Conservation (phyloP, 2,329 filamentous ascomycete genomes). For the Harringtonia lauricola region DNA sequence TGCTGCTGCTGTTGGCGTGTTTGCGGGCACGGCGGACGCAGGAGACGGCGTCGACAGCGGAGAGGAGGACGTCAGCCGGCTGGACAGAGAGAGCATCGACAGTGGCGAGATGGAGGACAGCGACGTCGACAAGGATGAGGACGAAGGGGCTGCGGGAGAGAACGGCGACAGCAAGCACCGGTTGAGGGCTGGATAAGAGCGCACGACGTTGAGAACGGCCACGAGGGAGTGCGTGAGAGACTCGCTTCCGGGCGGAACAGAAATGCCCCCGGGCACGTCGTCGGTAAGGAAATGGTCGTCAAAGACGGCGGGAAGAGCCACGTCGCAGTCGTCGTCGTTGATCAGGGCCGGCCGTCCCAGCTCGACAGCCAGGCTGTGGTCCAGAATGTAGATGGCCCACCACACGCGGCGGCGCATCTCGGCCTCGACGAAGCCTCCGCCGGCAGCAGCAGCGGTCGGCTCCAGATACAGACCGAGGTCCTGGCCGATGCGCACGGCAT, state of each 20-base stretch:
- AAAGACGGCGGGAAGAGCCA: slow-evolving; percentile 64
- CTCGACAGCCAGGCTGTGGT: slow-evolving; percentile 71
- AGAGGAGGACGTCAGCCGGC: neutral
- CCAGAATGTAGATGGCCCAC: slow-evolving; percentile 90
- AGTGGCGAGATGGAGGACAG: neutral
- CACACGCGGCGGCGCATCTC: slow-evolving; percentile 83
- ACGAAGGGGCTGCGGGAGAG: neutral
- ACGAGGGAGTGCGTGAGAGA: slow-evolving; percentile 61
- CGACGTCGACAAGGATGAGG: no score
- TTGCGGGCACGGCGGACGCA: neutral
- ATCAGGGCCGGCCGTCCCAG: slow-evolving; percentile 73
- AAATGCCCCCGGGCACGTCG: slow-evolving; percentile 29
- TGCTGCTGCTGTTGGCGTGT: neutral
- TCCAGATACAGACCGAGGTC: slow-evolving; percentile 74
- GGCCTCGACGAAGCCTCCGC: slow-evolving; percentile 32
- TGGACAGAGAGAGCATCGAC: neutral
- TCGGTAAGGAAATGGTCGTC: slow-evolving; percentile 65
- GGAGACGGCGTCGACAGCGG: neutral
- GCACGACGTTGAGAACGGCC: slow-evolving; percentile 70
- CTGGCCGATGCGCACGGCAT: slow-evolving; percentile 69
- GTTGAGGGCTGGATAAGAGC: slow-evolving; percentile 63
- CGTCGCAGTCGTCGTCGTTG: slow-evolving; percentile 79
- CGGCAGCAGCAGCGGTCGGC: slow-evolving; percentile 22
- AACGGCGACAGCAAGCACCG: slow-evolving; percentile 36
- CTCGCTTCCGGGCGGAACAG: slow-evolving; percentile 37